phyloP scores from a whole-genome alignment of 305 asterid species.

The Petunia hybrid region DNA sequence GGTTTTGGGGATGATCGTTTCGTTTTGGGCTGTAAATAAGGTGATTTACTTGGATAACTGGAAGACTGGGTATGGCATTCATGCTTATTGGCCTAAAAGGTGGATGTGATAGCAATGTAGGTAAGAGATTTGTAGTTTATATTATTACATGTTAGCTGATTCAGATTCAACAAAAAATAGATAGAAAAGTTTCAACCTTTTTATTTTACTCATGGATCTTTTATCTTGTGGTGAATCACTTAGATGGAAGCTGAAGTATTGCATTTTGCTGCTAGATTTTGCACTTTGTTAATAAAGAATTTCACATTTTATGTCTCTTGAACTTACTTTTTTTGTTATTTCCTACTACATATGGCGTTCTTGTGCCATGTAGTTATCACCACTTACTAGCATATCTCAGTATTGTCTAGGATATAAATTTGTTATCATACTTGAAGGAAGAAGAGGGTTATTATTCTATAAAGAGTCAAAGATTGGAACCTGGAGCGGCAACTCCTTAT shows the following conservation, averaged over 20 bases:
- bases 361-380: neutral
- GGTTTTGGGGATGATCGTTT: constrained; percentile 48
- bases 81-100: constrained; percentile 82
- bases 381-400: constrained; percentile 18
- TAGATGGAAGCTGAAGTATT: constrained; percentile 26
- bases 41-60: constrained; percentile 86
- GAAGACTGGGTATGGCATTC: constrained; percentile 92
- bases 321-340: neutral
- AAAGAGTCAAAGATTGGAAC: neutral
- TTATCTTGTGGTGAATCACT: constrained; percentile 15
- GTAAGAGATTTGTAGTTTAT: constrained; percentile 38
- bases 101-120: constrained; percentile 58
- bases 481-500: neutral
- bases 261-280: neutral
- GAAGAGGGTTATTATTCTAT: neutral
- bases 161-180: neutral
- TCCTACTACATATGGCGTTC: neutral
- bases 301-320: neutral
- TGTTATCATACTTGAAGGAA: neutral
- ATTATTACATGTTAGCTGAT: neutral
- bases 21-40: constrained; percentile 73
- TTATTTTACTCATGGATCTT: constrained; percentile 24
- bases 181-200: neutral
- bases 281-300: neutral
- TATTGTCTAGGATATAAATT: neutral